Percentiles rank a stretch among this genome's conserved stretches.
phyloP scores from a whole-genome alignment of 345 rosid genomes.

The Trapa bicornis region DNA sequence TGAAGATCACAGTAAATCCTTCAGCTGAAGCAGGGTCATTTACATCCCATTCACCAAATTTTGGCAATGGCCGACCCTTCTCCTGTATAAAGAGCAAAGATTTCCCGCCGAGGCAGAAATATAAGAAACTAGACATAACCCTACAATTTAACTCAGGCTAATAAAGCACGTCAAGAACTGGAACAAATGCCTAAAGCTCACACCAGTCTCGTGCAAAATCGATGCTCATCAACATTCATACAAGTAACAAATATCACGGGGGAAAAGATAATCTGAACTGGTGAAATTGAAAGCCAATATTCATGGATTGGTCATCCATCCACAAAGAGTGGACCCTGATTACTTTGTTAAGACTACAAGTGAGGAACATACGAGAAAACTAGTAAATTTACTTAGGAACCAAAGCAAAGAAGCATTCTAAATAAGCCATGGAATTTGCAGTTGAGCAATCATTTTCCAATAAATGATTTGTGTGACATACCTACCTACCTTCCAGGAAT shows the following conservation, averaged over 20 bases:
- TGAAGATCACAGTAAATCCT: conserved; percentile 87
- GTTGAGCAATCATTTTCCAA: neutral
- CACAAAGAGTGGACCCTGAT: neutral
- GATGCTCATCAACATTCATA: neutral
- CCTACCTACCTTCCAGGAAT: neutral
- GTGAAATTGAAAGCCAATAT: neutral
- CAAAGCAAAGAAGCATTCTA: neutral
- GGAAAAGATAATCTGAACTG: neutral
- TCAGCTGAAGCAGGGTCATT: conserved; percentile 77
- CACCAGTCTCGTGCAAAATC: neutral
- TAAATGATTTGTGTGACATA: neutral
- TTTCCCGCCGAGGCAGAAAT: neutral
- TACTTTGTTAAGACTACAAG: neutral
- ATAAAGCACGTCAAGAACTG: too few relatives aligned
- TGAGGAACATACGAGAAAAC: neutral
- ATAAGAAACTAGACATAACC: too few relatives aligned
- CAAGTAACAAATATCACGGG: neutral
- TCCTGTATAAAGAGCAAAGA: conserved; percentile 26
- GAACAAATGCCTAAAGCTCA: neutral
- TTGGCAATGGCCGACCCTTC: conserved; percentile 68
- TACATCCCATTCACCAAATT: conserved; percentile 96
- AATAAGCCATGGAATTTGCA: neutral
- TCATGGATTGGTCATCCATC: neutral
- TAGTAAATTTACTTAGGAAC: neutral
- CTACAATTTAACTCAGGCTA: too few relatives aligned